These are phyloP conservation scores for Mortierella sp. DNA, from an alignment of 371 early-diverging fungal genomes.

Conservation along the genomic window DNA sequence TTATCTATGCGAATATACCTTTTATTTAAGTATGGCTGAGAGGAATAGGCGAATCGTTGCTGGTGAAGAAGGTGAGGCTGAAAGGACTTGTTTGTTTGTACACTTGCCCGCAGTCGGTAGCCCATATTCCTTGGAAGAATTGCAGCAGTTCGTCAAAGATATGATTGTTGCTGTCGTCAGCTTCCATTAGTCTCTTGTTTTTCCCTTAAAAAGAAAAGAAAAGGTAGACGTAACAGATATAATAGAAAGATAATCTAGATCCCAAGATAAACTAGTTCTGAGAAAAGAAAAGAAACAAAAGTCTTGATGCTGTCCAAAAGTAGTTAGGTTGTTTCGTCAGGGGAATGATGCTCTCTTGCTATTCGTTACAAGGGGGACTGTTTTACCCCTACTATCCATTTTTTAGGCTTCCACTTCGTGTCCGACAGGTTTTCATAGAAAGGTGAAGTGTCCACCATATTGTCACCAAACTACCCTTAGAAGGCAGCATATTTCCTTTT, in stretches of 20 bases:
- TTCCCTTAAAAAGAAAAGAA: too few species aligned
- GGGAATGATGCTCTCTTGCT: not conserved
- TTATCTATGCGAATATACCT: conserved; percentile 56
- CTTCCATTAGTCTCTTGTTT: conserved; percentile 12
- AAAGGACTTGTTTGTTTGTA: conserved; percentile 48
- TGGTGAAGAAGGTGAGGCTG: conserved; percentile 36
- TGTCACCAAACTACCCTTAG: too few species aligned
- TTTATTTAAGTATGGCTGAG: conserved; percentile 56
- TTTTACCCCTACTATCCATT: too few species aligned
- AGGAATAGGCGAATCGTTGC: conserved; percentile 21
- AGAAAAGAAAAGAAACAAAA: not conserved
- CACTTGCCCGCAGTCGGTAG: conserved; percentile 54
- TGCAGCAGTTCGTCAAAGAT: conserved; percentile 45
- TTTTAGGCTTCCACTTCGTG: too few species aligned
- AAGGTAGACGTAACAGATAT: too few species aligned
- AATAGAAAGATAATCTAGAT: not conserved
- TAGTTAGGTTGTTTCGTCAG: not conserved
- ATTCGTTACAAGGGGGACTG: not conserved
- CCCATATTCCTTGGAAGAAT: conserved; percentile 46
- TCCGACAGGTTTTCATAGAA: too few species aligned
- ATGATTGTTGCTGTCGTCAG: conserved; percentile 44
- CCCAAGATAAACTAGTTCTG: not conserved
- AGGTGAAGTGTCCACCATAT: too few species aligned
- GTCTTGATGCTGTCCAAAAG: not conserved
- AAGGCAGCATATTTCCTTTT: too few species aligned